Evolutionary conservation across 2,329 filamentous ascomycete species (phyloP).

Genomic region (Chaetoscypha palmicola): DNA sequence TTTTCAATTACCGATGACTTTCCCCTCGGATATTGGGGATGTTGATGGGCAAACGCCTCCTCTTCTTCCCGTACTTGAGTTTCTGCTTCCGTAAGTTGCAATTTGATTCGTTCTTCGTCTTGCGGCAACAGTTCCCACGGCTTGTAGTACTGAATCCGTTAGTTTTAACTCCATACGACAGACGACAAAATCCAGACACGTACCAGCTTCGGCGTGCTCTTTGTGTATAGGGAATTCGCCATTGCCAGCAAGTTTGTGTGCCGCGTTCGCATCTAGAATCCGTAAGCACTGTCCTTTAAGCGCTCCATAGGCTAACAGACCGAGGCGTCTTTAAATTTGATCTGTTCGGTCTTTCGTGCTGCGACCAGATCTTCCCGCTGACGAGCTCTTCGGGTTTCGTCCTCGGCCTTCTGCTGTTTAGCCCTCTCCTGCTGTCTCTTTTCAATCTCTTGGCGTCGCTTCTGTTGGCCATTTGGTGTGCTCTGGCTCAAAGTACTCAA

Average conservation of each 20-base stretch:
- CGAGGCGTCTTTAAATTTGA: constrained; percentile 66
- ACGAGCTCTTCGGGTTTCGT: constrained; percentile 59
- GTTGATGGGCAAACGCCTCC: constrained; percentile 50
- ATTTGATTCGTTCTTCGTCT: constrained; percentile 64
- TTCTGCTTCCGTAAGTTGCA: constrained; percentile 62
- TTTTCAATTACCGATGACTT: constrained; percentile 20
- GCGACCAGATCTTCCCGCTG: constrained; percentile 55
- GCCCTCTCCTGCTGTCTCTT: constrained; percentile 71
- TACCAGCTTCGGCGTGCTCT: constrained; percentile 66
- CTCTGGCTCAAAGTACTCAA: constrained; percentile 58
- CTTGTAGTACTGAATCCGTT: constrained; percentile 62
- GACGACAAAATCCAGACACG: constrained; percentile 31
- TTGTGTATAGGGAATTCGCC: constrained; percentile 69
- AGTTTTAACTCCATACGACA: not conserved
- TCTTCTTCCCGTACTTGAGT: constrained; percentile 57
- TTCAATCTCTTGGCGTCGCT: constrained; percentile 72
- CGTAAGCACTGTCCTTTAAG: too few species aligned
- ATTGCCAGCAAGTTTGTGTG: constrained; percentile 65
- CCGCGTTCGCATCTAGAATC: constrained; percentile 56
- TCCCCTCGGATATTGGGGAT: constrained; percentile 29
- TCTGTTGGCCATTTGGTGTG: constrained; percentile 54
- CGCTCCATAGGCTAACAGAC: too few species aligned
- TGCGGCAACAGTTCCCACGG: constrained; percentile 68
- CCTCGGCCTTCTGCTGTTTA: constrained; percentile 64
- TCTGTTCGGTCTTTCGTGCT: constrained; percentile 61